Evolutionary conservation across 2,329 filamentous ascomycete species (phyloP).

Genomic region (Fusarium chaquense): DNA sequence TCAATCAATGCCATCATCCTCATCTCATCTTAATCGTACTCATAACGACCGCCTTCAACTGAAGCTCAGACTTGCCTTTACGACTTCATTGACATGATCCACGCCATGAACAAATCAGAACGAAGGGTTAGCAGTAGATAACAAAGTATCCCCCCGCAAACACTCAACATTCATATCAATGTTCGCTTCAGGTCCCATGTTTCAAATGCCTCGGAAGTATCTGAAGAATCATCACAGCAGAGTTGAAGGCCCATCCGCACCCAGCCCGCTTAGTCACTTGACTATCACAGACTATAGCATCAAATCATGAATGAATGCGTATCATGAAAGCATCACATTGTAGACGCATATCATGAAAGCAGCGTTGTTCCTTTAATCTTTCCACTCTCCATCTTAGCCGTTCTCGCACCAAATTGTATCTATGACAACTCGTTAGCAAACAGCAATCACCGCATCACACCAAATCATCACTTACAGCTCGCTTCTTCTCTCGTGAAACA

Average conservation of each 20-base stretch:
- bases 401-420: slow-evolving; percentile 87
- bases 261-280: slow-evolving; percentile 29
- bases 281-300: slow-evolving; percentile 51
- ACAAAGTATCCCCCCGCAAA: slow-evolving; percentile 55
- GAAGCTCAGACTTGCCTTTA: slow-evolving; percentile 76
- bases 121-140: slow-evolving; percentile 57
- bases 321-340: slow-evolving; percentile 52
- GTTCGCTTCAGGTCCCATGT: slow-evolving; percentile 30
- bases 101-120: slow-evolving; percentile 34
- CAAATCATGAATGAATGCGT: slow-evolving; percentile 44
- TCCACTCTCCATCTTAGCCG: slow-evolving; percentile 83
- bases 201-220: slow-evolving; percentile 76
- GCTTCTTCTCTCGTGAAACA: slow-evolving; percentile 90
- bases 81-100: slow-evolving; percentile 60
- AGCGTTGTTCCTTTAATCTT: slow-evolving; percentile 76
- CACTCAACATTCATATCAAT: slow-evolving; percentile 54
- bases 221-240: slow-evolving; percentile 77
- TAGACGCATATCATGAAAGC: slow-evolving; percentile 57
- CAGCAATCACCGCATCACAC: not conserved
- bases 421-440: slow-evolving; percentile 49
- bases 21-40: not conserved
- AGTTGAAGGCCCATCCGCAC: not conserved
- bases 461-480: slow-evolving; percentile 71
- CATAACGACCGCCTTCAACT: slow-evolving; percentile 11
- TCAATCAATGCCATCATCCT: slow-evolving; percentile 8